Conservation (phyloP, 108 stramenopile genomes). For the Fragilaria crotonensis region DNA sequence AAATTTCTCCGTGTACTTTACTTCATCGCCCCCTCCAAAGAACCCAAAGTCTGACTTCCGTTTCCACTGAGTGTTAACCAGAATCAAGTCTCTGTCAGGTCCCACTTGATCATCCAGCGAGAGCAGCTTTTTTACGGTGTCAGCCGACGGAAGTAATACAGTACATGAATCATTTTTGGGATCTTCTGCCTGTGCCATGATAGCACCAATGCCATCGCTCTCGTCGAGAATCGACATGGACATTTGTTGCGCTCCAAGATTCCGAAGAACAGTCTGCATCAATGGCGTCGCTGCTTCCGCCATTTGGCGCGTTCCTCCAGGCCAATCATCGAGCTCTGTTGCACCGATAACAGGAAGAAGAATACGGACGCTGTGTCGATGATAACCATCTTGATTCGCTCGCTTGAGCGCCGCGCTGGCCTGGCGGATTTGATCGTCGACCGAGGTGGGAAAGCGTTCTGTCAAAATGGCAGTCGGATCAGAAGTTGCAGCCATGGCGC, state of each 20-base stretch:
- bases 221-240: conserved; percentile 7
- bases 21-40: background rate
- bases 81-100: conserved; percentile 7
- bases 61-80: conserved; percentile 26
- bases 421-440: conserved; percentile 25
- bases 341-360: conserved; percentile 22
- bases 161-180: conserved; percentile 15
- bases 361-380: conserved; percentile 16
- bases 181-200: conserved; percentile 12
- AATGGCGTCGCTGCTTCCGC: conserved; percentile 20
- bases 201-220: conserved; percentile 18
- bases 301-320: conserved; percentile 28
- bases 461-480: conserved; percentile 7
- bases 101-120: conserved; percentile 18
- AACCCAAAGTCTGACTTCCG: conserved; percentile 18
- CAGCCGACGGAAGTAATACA: conserved; percentile 19
- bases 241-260: background rate
- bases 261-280: conserved; percentile 6
- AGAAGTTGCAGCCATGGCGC: background rate
- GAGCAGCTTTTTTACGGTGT: conserved; percentile 5
- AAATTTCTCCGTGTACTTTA: conserved; percentile 4
- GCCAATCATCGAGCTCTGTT: conserved; percentile 28
- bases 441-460: conserved; percentile 19
- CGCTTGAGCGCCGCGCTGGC: conserved; percentile 8
- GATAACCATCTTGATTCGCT: conserved; percentile 5